Evolutionary conservation across 192 early-diverging fungal species (phyloP).

Genomic region (Linderina pennispora): DNA sequence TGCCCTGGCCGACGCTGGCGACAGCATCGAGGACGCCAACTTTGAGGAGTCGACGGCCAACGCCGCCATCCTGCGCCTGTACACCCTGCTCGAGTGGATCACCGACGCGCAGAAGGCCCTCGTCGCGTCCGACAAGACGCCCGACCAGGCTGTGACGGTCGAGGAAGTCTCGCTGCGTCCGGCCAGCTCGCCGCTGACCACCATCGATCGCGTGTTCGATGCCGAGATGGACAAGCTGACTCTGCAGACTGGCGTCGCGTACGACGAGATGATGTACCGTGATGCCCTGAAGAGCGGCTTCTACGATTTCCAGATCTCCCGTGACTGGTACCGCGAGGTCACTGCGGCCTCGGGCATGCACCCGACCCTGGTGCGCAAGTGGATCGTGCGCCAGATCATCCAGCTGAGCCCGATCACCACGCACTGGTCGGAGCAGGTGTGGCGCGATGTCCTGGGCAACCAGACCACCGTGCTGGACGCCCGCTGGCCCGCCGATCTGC

Average conservation of each 20-base stretch:
- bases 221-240: slow-evolving; percentile 80
- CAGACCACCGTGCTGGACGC: slow-evolving; percentile 62
- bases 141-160: slow-evolving; percentile 25
- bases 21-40: slow-evolving; percentile 96
- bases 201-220: slow-evolving; percentile 79
- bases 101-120: slow-evolving; percentile 60
- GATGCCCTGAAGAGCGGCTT: slow-evolving; percentile 88
- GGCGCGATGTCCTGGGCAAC: slow-evolving; percentile 75
- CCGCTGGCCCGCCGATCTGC: slow-evolving; percentile 53
- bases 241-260: slow-evolving; percentile 61
- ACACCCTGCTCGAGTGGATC: slow-evolving; percentile 86
- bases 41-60: slow-evolving; percentile 94
- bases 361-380: slow-evolving; percentile 71
- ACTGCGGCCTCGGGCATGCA: slow-evolving; percentile 76
- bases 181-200: slow-evolving; percentile 57
- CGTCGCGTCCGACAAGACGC: slow-evolving; percentile 45
- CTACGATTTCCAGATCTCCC: slow-evolving; percentile 81
- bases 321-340: slow-evolving; percentile 85
- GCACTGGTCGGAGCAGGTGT: slow-evolving; percentile 93
- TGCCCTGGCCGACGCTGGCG: slow-evolving; percentile 94
- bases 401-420: slow-evolving; percentile 84
- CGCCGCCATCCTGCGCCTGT: slow-evolving; percentile 88
- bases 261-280: slow-evolving; percentile 77
- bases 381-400: slow-evolving; percentile 80
- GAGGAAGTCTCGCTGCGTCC: slow-evolving; percentile 44